These are phyloP conservation scores for Phytophthora pluvialis DNA, from an alignment of 352 stramenopile species.

Conservation along the genomic window DNA sequence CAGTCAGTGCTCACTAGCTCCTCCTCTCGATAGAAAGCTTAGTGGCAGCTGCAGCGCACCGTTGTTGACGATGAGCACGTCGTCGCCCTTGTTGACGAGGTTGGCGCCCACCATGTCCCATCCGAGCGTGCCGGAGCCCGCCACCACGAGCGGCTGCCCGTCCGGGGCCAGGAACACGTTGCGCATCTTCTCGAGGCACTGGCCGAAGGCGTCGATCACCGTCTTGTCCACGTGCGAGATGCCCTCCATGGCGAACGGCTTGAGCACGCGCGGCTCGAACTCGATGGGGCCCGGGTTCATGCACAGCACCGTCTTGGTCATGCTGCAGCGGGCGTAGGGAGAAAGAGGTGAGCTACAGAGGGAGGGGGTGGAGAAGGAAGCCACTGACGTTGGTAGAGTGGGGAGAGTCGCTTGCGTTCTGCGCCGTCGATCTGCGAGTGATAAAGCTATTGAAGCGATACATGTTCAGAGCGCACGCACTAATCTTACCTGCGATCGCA, in stretches of 20 bases:
- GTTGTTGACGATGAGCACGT: conserved; percentile 78
- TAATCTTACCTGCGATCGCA: not conserved
- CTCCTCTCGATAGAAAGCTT: not conserved
- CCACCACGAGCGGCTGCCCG: conserved; percentile 73
- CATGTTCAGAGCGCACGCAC: not conserved
- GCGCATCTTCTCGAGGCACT: conserved; percentile 84
- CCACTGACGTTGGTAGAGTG: not conserved
- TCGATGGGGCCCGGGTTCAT: conserved; percentile 88
- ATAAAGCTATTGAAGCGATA: conserved; percentile 7
- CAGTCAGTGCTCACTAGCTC: not conserved
- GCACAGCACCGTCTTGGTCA: conserved; percentile 79
- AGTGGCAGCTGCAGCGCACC: conserved; percentile 27
- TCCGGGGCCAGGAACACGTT: conserved; percentile 77
- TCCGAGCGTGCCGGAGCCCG: conserved; percentile 70
- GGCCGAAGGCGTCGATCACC: conserved; percentile 78
- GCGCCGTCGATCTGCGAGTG: conserved; percentile 26
- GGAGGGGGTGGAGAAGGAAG: not conserved
- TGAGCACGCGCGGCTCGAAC: conserved; percentile 79
- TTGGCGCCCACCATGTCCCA: conserved; percentile 89
- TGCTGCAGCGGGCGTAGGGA: conserved; percentile 15
- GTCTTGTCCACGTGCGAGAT: conserved; percentile 85
- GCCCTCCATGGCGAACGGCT: conserved; percentile 71
- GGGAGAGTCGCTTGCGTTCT: conserved; percentile 17
- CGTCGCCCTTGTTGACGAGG: conserved; percentile 64
- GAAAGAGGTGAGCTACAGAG: not conserved